Base-by-base conservation (phyloP, 768 basidiomycete species). In the Mycena kentingensis region DNA sequence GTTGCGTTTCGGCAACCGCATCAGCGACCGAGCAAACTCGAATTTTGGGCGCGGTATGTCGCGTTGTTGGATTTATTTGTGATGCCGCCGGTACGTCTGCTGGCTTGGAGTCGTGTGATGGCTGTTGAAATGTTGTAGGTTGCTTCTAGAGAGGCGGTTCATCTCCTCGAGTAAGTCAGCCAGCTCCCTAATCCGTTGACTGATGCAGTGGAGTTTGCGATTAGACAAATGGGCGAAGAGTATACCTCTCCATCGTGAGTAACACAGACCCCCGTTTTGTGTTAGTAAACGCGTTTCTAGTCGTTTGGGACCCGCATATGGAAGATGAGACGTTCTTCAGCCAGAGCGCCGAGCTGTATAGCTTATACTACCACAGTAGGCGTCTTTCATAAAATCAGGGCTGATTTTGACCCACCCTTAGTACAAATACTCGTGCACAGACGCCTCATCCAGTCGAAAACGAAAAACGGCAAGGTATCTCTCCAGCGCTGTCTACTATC, bases 351-450 rank as follows among this genome's bases (percentile, higher is more conserved):
- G 57, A n/a, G n/a, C n/a, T n/a, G n/a, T n/a, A n/a, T n/a, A n/a
- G n/a, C n/a, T n/a, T n/a, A n/a, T n/a, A n/a, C n/a, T n/a, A n/a
- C n/a, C n/a, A n/a, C n/a, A n/a, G 64, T 31, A 67, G 11, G 37
- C 21, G 37, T 22, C 37, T 81, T 3, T 32, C 21, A 2, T 26
- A 7, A 31, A 3, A 19, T 36, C 6, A 4, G 28, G 16, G 22
- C 4, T 49, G 11, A 51, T 26, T 15, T 16, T 25, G 15, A 0
- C 7, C n/a, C n/a, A n/a, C n/a, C n/a, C n/a, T n/a, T n/a, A 57
- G 52, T 58, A 2, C 74, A 80, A 63, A 84, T 86, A 58, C 63
- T 78, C 46, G 71, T 84, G 35, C 85, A 87, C 62, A 74, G 85
- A 32, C 82, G 81, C 4, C 85, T 83, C 68, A 78, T 86, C 42